Evolutionary conservation across 345 rosid species (phyloP).

Genomic region (Dipteronia dyeriana): DNA sequence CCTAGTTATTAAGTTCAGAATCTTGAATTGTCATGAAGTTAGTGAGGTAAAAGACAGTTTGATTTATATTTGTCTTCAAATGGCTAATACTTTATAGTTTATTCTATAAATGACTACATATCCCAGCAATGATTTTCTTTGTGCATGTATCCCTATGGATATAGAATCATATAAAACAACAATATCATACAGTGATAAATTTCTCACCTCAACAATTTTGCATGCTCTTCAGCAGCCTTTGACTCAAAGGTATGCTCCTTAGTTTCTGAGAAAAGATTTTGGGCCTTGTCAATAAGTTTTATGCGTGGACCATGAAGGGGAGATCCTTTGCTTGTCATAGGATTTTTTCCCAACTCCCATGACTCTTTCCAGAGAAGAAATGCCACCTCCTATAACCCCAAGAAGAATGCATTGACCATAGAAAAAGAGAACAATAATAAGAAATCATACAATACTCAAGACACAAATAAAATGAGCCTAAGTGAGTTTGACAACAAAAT

Average conservation of each 20-base stretch:
- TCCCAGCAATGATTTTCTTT: neutral
- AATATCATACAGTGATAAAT: neutral
- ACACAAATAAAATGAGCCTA: neutral
- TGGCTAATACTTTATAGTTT: neutral
- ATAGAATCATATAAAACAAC: neutral
- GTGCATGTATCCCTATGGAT: neutral
- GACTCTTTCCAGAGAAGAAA: slow-evolving; percentile 96
- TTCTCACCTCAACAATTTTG: slow-evolving; percentile 79
- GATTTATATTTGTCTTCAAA: neutral
- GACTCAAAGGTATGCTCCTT: slow-evolving; percentile 93
- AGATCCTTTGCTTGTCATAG: slow-evolving; percentile 98
- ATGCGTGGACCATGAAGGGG: slow-evolving; percentile 97
- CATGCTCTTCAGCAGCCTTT: slow-evolving; percentile 97
- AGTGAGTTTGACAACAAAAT: neutral
- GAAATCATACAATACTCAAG: neutral
- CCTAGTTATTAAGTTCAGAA: neutral
- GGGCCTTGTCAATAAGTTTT: slow-evolving; percentile 83
- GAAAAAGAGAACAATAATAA: neutral
- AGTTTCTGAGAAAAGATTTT: slow-evolving; percentile 73
- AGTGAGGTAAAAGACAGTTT: neutral
- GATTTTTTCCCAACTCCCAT: slow-evolving; percentile 87
- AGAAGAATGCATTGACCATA: slow-evolving; percentile 3
- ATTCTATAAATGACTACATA: neutral
- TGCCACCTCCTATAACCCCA: slow-evolving; percentile 74
- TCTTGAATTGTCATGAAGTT: neutral